Base-by-base conservation (phyloP, 768 basidiomycete genomes). In the Cystobasidium onofrii region DNA sequence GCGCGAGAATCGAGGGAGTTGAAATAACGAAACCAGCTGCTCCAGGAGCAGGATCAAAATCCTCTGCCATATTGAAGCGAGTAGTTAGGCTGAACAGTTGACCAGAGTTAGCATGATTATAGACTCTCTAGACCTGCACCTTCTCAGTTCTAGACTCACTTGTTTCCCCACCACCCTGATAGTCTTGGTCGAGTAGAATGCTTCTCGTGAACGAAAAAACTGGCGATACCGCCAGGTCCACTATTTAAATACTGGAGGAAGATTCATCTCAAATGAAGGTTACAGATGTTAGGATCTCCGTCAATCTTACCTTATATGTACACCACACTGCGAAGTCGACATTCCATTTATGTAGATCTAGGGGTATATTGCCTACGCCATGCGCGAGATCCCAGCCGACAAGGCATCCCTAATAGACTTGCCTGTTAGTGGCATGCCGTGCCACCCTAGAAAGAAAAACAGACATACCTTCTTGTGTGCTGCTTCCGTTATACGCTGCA, bases 321-420 rank as follows among this genome's bases (percentile, higher is more conserved):
- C 96, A 99, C 92, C 95, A 98, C 41, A 94, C 94, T 1, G 95
- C 96, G 80, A 97, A 98, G 81, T 99, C 96, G 77, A 91, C 89
- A 76, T 86, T 84, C 95, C 96, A 99, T 74, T 92, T 90, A 80
- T 95, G 91, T 76, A 99, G 83, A 61, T 86, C 84, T 77, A 95
- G 82, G 43, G 91, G 90, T 41, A 98, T 91, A 81, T 99, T 99
- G 61, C 95, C 96, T 55, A 88, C 86, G 6, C 90, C 95, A 81
- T 99, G 96, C 9, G 96, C 96, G 18, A 97, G 87, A 83, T 99
- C 95, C 87, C 92, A 94, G 46, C 92, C 95, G 79, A 92, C 90
- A 74, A 94, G 87, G 75, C 91, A 93, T 55, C 93, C 92, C 93
- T 95, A 77, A n/a, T n/a, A n/a, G n/a, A n/a, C n/a, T n/a, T n/a